A percentile compares a stretch with the other conserved stretches of the same genome.
Conservation (phyloP, 805 yeast species). For the Starmerella vitae region DNA sequence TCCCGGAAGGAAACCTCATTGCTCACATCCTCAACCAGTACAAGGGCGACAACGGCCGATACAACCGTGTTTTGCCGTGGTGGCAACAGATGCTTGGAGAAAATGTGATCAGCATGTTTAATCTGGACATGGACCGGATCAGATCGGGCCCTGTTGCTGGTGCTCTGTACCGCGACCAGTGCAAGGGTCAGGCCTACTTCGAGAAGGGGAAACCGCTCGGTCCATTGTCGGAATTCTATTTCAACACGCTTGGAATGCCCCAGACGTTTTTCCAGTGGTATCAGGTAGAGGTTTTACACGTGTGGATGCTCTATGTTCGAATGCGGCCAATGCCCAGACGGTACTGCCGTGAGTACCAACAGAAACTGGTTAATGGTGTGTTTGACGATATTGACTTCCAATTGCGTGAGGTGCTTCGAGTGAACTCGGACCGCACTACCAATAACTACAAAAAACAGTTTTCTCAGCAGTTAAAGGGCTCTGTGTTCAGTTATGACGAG, state of each 20-base stretch:
- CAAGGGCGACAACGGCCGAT: slow-evolving; percentile 21
- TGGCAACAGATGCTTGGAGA: slow-evolving; percentile 28
- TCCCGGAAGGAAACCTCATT: slow-evolving; percentile 22
- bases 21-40: slow-evolving; percentile 24
- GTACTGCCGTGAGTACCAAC: slow-evolving; percentile 80
- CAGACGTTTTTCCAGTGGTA: slow-evolving; percentile 91
- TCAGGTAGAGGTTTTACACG: slow-evolving; percentile 78
- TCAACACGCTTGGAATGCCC: slow-evolving; percentile 69
- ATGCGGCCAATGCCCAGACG: slow-evolving; percentile 94
- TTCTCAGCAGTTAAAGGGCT: slow-evolving; percentile 79
- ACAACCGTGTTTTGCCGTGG: slow-evolving; percentile 18
- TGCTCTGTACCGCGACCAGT: slow-evolving; percentile 68
- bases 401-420: slow-evolving; percentile 73
- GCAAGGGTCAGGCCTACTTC: slow-evolving; percentile 60
- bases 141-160: slow-evolving; percentile 95
- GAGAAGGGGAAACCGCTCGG: slow-evolving; percentile 32
- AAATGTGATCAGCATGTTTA: slow-evolving; percentile 33
- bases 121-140: slow-evolving; percentile 79
- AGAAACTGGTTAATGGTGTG: slow-evolving; percentile 74
- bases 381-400: slow-evolving; percentile 83
- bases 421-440: slow-evolving; percentile 64
- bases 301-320: slow-evolving; percentile 86
- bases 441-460: slow-evolving; percentile 81
- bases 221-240: slow-evolving; percentile 68
- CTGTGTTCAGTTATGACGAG: slow-evolving; percentile 83